phyloP scores from a whole-genome alignment of 2,329 filamentous ascomycete genomes.

The Botrytis sinoallii region DNA sequence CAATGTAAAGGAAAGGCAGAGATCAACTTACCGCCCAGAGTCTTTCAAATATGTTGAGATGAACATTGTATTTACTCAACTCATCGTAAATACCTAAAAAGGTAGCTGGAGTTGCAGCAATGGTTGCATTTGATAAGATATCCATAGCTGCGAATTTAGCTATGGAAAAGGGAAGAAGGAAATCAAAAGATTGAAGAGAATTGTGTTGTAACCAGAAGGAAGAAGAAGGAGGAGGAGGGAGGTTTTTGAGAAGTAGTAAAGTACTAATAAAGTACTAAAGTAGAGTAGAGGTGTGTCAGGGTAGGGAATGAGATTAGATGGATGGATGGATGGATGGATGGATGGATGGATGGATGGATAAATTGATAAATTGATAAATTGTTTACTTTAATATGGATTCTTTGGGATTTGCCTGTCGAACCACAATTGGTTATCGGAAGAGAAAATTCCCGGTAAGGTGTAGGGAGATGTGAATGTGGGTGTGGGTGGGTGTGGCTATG shows the following conservation, averaged over 20 bases:
- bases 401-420: constrained; percentile 5
- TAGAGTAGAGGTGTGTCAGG: constrained; percentile 5
- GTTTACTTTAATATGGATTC: neutral
- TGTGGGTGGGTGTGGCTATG: no score
- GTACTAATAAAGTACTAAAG: neutral
- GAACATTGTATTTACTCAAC: constrained; percentile 69
- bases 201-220: constrained; percentile 1
- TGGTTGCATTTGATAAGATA: constrained; percentile 33
- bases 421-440: constrained; percentile 20
- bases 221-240: neutral
- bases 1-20: neutral
- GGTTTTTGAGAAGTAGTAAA: neutral
- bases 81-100: constrained; percentile 60
- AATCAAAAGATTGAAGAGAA: neutral
- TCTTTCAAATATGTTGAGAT: constrained; percentile 78
- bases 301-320: neutral
- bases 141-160: constrained; percentile 16
- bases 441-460: neutral
- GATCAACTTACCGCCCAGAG: constrained; percentile 71
- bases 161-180: constrained; percentile 18
- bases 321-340: neutral
- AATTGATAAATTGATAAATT: neutral
- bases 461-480: no score
- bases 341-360: no score
- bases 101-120: constrained; percentile 32